Evolutionary conservation across 208 protist species (phyloP).

Genomic region (Porcisia hertigi): DNA sequence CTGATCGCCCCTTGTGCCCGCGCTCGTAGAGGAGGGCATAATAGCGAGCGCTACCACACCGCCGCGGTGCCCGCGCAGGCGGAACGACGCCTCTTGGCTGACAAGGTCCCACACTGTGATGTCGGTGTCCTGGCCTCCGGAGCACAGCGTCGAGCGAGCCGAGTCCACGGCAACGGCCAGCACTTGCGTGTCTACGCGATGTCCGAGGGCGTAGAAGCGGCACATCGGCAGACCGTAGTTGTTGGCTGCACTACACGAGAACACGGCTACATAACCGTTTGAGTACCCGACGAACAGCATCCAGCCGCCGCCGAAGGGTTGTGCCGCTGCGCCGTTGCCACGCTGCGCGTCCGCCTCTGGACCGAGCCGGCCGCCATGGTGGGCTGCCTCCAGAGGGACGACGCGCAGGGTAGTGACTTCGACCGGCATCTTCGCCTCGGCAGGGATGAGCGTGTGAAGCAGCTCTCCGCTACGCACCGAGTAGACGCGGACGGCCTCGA

Average conservation of each 20-base stretch:
- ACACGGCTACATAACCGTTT: conserved; percentile 84
- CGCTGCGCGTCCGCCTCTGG: background rate
- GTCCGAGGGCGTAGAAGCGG: conserved; percentile 82
- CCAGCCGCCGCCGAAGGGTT: conserved; percentile 45
- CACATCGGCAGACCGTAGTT: conserved; percentile 88
- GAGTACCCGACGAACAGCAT: conserved; percentile 82
- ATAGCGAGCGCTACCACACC: conserved; percentile 75
- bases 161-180: conserved; percentile 79
- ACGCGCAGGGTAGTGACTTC: conserved; percentile 77
- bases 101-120: conserved; percentile 98
- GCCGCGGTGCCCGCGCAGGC: conserved; percentile 87
- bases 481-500: conserved; percentile 87
- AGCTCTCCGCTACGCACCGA: conserved; percentile 76
- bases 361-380: background rate
- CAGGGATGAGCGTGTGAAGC: conserved; percentile 71
- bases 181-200: conserved; percentile 84
- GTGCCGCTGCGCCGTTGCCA: background rate
- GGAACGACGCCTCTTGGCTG: conserved; percentile 68
- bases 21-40: conserved; percentile 27
- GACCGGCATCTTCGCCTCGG: conserved; percentile 74
- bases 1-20: background rate
- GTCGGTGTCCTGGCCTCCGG: conserved; percentile 96
- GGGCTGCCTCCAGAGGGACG: conserved; percentile 36
- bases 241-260: conserved; percentile 59
- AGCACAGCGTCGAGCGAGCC: conserved; percentile 67